phyloP scores from a whole-genome alignment of 2,329 filamentous ascomycete species.

The Phialophora verrucosa region DNA sequence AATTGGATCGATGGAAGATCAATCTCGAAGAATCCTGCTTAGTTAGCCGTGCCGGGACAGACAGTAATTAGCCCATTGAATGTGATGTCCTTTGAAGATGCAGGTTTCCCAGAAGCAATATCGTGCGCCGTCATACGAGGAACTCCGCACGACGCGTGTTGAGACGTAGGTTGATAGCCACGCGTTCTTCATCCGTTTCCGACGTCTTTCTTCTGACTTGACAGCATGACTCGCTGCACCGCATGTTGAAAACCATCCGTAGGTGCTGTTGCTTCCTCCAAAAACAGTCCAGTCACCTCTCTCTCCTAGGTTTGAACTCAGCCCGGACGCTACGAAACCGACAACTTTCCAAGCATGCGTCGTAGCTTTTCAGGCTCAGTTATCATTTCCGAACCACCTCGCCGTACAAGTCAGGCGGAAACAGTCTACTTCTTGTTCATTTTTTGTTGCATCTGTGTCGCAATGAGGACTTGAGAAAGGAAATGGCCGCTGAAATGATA shows the following conservation, averaged over 20 bases:
- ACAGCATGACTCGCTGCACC: not conserved
- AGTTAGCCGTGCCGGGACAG: not conserved
- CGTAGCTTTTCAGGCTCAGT: too few relatives aligned
- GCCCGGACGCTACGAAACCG: too few relatives aligned
- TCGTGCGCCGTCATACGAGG: too few relatives aligned
- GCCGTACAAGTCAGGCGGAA: too few relatives aligned
- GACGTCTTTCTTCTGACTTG: not conserved
- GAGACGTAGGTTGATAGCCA: too few relatives aligned
- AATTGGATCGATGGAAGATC: constrained; percentile 7
- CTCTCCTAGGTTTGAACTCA: too few relatives aligned
- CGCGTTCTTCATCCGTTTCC: not conserved
- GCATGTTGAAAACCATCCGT: not conserved
- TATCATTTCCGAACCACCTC: too few relatives aligned
- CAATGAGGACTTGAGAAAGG: not conserved
- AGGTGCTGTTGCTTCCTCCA: not conserved
- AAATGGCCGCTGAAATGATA: not conserved
- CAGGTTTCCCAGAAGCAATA: not conserved
- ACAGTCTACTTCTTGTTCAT: too few relatives aligned
- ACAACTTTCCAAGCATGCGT: too few relatives aligned
- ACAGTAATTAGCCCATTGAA: not conserved
- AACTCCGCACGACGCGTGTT: not conserved
- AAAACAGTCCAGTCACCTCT: not conserved
- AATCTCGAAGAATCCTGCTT: constrained; percentile 12
- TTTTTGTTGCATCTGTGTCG: too few relatives aligned
- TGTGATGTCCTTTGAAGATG: too few relatives aligned